Percentiles rank a stretch among this genome's conserved stretches.
These are phyloP conservation scores for Coemansia sp. DNA, from an alignment of 192 early-diverging fungal species.

Conservation along the genomic window DNA sequence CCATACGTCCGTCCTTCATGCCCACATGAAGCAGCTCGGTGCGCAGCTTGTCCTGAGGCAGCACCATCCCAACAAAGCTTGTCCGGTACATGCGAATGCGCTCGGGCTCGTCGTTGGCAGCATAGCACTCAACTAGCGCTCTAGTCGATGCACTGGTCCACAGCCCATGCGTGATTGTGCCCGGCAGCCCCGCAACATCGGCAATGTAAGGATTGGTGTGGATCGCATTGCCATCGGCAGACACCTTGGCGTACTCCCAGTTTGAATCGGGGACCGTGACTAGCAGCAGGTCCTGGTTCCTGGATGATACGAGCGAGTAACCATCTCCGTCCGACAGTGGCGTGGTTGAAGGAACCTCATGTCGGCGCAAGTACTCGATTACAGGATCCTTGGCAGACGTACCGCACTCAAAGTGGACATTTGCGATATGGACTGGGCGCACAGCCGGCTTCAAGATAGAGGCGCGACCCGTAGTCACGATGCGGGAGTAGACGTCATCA, in stretches of 20 bases:
- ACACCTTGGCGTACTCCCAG: conserved; percentile 72
- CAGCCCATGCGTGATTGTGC: conserved; percentile 91
- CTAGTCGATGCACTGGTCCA: conserved; percentile 91
- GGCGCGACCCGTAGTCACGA: conserved; percentile 67
- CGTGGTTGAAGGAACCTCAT: conserved; percentile 66
- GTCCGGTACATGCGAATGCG: conserved; percentile 77
- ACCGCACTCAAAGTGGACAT: conserved; percentile 69
- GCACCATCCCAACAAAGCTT: conserved; percentile 87
- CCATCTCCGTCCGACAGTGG: conserved; percentile 76
- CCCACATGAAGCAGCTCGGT: conserved; percentile 86
- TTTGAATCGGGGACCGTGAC: conserved; percentile 68
- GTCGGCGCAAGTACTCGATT: conserved; percentile 75
- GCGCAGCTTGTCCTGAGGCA: conserved; percentile 79
- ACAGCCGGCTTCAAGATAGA: conserved; percentile 56
- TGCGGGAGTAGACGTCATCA: conserved; percentile 59
- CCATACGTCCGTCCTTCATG: conserved; percentile 88
- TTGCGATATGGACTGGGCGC: conserved; percentile 67
- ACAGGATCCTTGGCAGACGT: conserved; percentile 76
- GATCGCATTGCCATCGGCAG: conserved; percentile 87
- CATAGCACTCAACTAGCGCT: conserved; percentile 85
- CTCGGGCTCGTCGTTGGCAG: conserved; percentile 82
- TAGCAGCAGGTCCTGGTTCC: not conserved
- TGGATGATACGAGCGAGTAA: conserved; percentile 4
- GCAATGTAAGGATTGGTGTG: conserved; percentile 94
- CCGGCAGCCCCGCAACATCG: conserved; percentile 80